Conservation (phyloP, 1,284 basidiomycete genomes). For the Pyrrhoderma noxium region DNA sequence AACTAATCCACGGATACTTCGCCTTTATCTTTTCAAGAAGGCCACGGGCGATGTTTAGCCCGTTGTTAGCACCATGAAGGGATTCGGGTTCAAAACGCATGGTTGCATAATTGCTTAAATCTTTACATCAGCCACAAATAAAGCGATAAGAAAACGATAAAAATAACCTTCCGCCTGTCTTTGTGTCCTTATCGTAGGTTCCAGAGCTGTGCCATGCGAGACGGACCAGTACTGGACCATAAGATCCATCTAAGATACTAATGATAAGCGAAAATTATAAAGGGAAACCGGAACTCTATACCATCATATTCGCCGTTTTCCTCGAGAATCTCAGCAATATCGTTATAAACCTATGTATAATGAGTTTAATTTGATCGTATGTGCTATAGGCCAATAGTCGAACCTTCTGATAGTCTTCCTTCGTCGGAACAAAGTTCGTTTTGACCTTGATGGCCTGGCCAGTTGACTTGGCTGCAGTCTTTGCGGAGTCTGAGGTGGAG, state of each 20-base stretch:
- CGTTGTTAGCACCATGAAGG: slow-evolving; percentile 82
- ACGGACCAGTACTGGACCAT: slow-evolving; percentile 85
- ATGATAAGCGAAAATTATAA: slow-evolving; percentile 5
- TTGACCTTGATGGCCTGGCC: slow-evolving; percentile 55
- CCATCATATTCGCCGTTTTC: slow-evolving; percentile 78
- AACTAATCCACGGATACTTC: slow-evolving; percentile 85
- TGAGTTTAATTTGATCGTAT: not conserved
- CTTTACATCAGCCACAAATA: slow-evolving; percentile 1
- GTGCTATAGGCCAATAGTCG: not conserved
- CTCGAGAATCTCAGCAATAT: slow-evolving; percentile 70
- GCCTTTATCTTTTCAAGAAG: slow-evolving; percentile 86
- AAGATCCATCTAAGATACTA: slow-evolving; percentile 69
- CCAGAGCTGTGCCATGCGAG: slow-evolving; percentile 93
- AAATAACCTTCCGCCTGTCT: slow-evolving; percentile 78
- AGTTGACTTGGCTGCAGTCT: slow-evolving; percentile 51
- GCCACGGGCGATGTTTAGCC: slow-evolving; percentile 75
- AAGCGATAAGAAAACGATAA: slow-evolving; percentile 9
- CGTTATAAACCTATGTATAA: slow-evolving; percentile 71
- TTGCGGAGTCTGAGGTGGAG: slow-evolving; percentile 38
- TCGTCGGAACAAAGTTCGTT: slow-evolving; percentile 56
- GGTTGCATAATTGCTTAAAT: slow-evolving; percentile 80
- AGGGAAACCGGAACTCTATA: slow-evolving; percentile 29
- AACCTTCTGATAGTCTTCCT: slow-evolving; percentile 85
- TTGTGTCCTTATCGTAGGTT: slow-evolving; percentile 83
- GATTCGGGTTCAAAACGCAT: slow-evolving; percentile 91